phyloP scores from a whole-genome alignment of 2,329 filamentous ascomycete genomes.

The Diaporthe nobilis region DNA sequence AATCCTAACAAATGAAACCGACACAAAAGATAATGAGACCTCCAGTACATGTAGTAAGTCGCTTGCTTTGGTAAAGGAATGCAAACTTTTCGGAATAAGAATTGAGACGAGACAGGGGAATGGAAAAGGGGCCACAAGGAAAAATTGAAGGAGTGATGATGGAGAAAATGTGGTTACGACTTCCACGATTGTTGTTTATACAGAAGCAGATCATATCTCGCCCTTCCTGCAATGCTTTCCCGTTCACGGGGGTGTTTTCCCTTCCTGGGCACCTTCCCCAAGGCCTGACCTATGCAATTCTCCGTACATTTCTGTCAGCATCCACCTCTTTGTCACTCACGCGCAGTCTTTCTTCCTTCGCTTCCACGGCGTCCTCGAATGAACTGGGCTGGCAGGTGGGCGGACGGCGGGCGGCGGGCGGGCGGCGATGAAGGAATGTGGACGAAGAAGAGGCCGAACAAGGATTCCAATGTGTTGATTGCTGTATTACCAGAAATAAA shows the following conservation, averaged over 20 bases:
- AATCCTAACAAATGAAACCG: slow-evolving; percentile 24
- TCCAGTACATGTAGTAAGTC: slow-evolving; percentile 27
- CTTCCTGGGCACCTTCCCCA: neutral
- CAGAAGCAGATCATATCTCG: slow-evolving; percentile 42
- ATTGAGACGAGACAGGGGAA: neutral
- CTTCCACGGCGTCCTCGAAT: neutral
- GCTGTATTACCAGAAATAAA: slow-evolving; percentile 43
- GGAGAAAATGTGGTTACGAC: slow-evolving; percentile 38
- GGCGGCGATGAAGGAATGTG: slow-evolving; percentile 20
- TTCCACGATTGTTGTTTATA: slow-evolving; percentile 41
- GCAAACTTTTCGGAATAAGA: slow-evolving; percentile 21
- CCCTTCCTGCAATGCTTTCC: slow-evolving; percentile 9
- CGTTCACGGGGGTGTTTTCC: neutral
- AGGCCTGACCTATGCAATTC: slow-evolving; percentile 7
- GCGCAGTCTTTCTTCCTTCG: neutral
- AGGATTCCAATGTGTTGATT: slow-evolving; percentile 36
- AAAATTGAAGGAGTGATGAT: slow-evolving; percentile 26
- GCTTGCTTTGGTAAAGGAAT: slow-evolving; percentile 30
- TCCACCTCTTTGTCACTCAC: neutral
- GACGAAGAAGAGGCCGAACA: slow-evolving; percentile 25
- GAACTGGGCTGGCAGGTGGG: neutral
- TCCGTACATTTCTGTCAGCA: slow-evolving; percentile 3
- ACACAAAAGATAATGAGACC: slow-evolving; percentile 10
- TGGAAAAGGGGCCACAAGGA: neutral
- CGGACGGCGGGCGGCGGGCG: neutral